Percentiles rank a stretch among this genome's conserved stretches.
Evolutionary conservation across 2,329 filamentous ascomycete species (phyloP).

Genomic region (Huntiella omanensis): DNA sequence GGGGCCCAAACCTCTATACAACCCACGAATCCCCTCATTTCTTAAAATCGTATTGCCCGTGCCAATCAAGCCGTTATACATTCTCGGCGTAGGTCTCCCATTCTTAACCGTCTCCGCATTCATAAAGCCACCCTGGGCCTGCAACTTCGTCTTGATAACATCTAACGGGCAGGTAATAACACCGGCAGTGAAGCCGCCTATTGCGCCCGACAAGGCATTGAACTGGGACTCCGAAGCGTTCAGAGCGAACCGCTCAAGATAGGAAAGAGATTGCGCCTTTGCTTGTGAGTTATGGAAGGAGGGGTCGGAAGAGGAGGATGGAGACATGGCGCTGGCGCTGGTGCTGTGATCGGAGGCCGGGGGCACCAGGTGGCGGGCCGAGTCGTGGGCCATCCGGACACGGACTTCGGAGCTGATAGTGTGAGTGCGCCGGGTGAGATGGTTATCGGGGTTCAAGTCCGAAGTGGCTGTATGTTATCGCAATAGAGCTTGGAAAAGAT

Average conservation of each 20-base stretch:
- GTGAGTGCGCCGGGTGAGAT: neutral
- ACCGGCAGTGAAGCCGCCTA: constrained; percentile 81
- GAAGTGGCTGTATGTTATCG: neutral
- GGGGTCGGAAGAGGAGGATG: constrained; percentile 19
- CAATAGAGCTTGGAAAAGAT: too few relatives aligned
- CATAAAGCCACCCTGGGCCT: constrained; percentile 74
- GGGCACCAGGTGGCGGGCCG: constrained; percentile 9
- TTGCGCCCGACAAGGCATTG: constrained; percentile 70
- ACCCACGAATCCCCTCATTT: constrained; percentile 71
- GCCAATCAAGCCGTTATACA: constrained; percentile 76
- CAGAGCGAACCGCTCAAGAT: constrained; percentile 36
- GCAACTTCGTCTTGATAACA: constrained; percentile 96
- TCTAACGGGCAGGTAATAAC: constrained; percentile 92
- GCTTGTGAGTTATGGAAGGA: constrained; percentile 26
- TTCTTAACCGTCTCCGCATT: constrained; percentile 20
- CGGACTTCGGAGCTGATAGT: neutral
- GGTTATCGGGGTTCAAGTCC: constrained; percentile 1
- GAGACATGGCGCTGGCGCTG: constrained; percentile 5
- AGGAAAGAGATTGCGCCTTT: constrained; percentile 22
- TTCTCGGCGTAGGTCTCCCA: constrained; percentile 31
- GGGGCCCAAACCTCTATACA: constrained; percentile 85
- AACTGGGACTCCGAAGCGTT: constrained; percentile 44
- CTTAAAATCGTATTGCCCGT: constrained; percentile 72
- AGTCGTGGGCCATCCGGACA: constrained; percentile 11
- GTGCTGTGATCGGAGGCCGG: constrained; percentile 8